phyloP scores from a whole-genome alignment of 768 basidiomycete species.

The Kwoniella dendrophila region DNA sequence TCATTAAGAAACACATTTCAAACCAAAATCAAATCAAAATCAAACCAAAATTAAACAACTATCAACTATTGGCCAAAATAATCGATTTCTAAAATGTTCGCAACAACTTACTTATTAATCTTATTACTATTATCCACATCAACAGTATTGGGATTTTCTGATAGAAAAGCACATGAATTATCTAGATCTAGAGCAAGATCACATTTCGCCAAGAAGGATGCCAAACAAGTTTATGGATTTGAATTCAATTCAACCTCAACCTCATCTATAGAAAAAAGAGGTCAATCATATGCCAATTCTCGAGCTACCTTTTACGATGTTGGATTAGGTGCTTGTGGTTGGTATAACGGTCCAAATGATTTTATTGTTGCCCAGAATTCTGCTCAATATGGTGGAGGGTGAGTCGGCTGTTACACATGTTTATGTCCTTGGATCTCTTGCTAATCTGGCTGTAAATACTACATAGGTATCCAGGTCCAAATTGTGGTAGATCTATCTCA shows the following conservation, averaged over 20 bases:
- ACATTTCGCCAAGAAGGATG: conserved; percentile 15
- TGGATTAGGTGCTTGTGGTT: conserved; percentile 61
- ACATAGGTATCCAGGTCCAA: conserved; percentile 64
- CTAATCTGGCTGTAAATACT: not conserved
- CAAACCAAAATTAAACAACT: not conserved
- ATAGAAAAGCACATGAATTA: conserved; percentile 23
- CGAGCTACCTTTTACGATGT: conserved; percentile 58
- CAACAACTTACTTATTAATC: conserved; percentile 14
- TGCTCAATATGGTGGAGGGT: conserved; percentile 61
- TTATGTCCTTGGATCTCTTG: not conserved
- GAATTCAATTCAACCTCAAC: not conserved
- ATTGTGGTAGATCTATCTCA: conserved; percentile 67
- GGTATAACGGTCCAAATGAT: conserved; percentile 50
- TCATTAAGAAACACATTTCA: conserved; percentile 7
- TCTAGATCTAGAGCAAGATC: conserved; percentile 26
- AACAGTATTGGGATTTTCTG: conserved; percentile 32
- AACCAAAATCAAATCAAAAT: not conserved
- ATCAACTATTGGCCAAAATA: not conserved
- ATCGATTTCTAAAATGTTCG: conserved; percentile 21
- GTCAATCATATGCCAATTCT: conserved; percentile 22
- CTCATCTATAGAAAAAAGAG: conserved; percentile 1
- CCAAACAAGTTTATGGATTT: not conserved
- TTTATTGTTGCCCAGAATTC: conserved; percentile 57
- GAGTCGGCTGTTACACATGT: not conserved
- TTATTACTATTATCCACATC: conserved; percentile 29